A percentile compares a stretch with the other conserved stretches of the same genome.
Conservation (phyloP, 2,329 filamentous ascomycete species). For the Ceratocystiopsis minuta region DNA sequence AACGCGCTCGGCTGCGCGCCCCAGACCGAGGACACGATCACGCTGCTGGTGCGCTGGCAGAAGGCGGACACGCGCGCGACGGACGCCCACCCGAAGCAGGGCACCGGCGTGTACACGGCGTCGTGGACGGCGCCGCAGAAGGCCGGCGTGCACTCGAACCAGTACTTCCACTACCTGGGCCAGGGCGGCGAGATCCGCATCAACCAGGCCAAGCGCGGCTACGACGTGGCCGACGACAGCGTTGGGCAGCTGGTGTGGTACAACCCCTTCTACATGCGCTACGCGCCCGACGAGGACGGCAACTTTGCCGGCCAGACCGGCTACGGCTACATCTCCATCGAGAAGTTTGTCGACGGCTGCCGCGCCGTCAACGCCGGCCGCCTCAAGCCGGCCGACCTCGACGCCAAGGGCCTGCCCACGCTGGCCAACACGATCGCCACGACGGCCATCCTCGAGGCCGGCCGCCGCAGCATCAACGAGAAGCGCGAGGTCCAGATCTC, state of each 20-base stretch:
- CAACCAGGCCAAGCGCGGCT: conserved; percentile 80
- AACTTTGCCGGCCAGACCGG: conserved; percentile 85
- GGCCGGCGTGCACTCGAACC: conserved; percentile 88
- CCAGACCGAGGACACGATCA: conserved; percentile 84
- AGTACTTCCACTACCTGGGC: conserved; percentile 92
- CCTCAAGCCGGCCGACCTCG: conserved; percentile 56
- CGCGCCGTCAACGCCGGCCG: conserved; percentile 57
- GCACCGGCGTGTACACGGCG: conserved; percentile 80
- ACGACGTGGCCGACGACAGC: conserved; percentile 78
- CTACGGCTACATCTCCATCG: conserved; percentile 86
- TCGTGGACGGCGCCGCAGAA: conserved; percentile 88
- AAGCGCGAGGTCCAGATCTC: conserved; percentile 58
- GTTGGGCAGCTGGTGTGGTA: conserved; percentile 59
- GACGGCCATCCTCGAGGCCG: conserved; percentile 79
- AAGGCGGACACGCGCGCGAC: conserved; percentile 30
- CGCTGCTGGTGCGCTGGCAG: conserved; percentile 74
- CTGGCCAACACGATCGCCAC: conserved; percentile 80
- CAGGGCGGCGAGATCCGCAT: conserved; percentile 69
- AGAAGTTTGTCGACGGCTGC: conserved; percentile 88
- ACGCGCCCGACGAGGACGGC: conserved; percentile 83
- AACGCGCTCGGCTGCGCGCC: conserved; percentile 54
- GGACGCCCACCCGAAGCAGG: conserved; percentile 45
- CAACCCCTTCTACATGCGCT: conserved; percentile 93
- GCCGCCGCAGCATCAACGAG: conserved; percentile 70
- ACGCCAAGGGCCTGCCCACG: conserved; percentile 66